Conservation (phyloP, 805 yeast genomes). For the Myxozyma vanderwaltii region DNA sequence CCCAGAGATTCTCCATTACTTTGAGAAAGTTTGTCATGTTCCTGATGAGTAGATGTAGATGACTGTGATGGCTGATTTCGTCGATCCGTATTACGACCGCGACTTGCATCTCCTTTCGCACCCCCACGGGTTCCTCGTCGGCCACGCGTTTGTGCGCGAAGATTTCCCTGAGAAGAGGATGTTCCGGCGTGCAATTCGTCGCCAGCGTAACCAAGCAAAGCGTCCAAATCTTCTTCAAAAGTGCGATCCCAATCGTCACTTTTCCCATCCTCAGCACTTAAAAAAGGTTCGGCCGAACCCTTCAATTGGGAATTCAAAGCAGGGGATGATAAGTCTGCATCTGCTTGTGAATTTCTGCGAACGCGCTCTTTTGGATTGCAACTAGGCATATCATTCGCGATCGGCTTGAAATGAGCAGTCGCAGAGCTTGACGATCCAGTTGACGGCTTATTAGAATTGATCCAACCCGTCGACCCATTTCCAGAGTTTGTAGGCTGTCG, state of each 20-base stretch:
- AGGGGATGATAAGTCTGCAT: neutral
- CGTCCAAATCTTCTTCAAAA: neutral
- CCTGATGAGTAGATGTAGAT: neutral
- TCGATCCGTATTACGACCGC: too few relatives aligned
- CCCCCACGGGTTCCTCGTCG: neutral
- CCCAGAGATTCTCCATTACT: neutral
- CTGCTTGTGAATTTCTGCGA: too few relatives aligned
- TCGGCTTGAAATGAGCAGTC: too few relatives aligned
- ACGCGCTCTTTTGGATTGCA: too few relatives aligned
- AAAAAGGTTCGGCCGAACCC: neutral
- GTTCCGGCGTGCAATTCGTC: neutral
- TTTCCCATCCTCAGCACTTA: neutral
- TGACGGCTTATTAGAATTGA: neutral
- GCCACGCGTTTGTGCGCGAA: neutral
- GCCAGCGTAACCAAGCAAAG: neutral
- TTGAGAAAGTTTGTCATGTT: neutral
- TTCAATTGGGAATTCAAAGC: too few relatives aligned
- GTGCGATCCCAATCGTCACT: neutral
- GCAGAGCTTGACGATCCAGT: too few relatives aligned
- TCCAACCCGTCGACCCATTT: neutral
- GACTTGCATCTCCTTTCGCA: neutral
- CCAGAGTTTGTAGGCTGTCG: neutral
- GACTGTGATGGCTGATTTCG: neutral
- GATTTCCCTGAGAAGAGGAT: neutral
- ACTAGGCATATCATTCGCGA: too few relatives aligned